These are phyloP conservation scores for Spongispora temasekensis DNA, from an alignment of 1,284 basidiomycete genomes.

Conservation along the genomic window DNA sequence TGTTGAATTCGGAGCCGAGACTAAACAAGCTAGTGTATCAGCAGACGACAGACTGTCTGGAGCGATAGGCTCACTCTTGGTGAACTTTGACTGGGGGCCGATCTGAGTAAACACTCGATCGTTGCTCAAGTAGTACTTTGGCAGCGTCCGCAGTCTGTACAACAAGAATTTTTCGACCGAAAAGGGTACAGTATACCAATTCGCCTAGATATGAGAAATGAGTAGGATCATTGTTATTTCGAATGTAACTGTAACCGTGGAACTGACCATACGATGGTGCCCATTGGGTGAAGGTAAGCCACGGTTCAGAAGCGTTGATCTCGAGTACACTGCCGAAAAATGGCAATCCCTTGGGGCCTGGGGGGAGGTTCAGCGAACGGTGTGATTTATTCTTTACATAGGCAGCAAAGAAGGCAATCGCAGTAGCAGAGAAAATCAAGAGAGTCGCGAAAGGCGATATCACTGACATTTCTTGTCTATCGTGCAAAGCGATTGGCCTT, in stretches of 20 bases:
- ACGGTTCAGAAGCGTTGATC: conserved; percentile 24
- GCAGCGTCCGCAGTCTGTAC: conserved; percentile 36
- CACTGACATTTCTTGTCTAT: conserved; percentile 7
- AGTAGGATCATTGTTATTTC: conserved; percentile 4
- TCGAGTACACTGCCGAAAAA: conserved; percentile 31
- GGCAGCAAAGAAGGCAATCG: conserved; percentile 9
- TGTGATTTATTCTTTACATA: conserved; percentile 13
- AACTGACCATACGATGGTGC: conserved; percentile 29
- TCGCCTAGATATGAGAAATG: conserved; percentile 18
- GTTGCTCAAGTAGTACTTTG: conserved; percentile 36
- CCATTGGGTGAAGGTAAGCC: conserved; percentile 36
- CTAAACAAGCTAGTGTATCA: conserved; percentile 12
- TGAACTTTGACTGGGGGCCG: conserved; percentile 31
- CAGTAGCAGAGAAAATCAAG: conserved; percentile 7
- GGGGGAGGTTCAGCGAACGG: conserved; percentile 19
- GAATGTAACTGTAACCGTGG: neutral
- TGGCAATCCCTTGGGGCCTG: conserved; percentile 34
- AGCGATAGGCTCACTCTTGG: conserved; percentile 19
- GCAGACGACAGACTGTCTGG: neutral
- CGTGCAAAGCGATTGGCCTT: conserved; percentile 7
- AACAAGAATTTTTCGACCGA: conserved; percentile 29
- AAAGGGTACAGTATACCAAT: conserved; percentile 29
- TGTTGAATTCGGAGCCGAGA: conserved; percentile 35
- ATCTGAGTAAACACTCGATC: conserved; percentile 37
- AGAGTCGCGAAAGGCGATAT: conserved; percentile 11